Base-by-base conservation (phyloP, 768 basidiomycete species). In the Rickenella mellea region DNA sequence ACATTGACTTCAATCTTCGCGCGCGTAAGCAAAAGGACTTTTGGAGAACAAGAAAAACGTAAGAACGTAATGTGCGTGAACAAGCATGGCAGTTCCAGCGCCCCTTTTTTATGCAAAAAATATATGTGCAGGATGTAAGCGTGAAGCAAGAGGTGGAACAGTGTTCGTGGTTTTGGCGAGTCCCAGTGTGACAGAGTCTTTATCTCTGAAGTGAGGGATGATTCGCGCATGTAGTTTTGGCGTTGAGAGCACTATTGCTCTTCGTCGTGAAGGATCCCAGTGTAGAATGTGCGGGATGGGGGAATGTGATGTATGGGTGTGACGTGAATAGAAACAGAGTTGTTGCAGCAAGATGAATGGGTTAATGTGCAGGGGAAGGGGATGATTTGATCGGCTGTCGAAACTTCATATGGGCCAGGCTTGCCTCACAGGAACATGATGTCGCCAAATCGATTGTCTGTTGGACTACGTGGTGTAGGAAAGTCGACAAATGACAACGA, bases 401-500 rank as follows among this genome's bases (percentile, higher is more conserved):
- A n/a, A n/a, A n/a, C n/a, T n/a, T n/a, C n/a, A n/a, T n/a, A n/a
- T n/a, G 19, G 33, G 33, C 5, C 19, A 19, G 15, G 14, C 11
- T 11, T 17, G 10, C 11, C 9, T 36, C 33, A 36, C 24, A 12
- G 24, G 42, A 61, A 57, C 40, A 62, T 55, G 41, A 63, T 66
- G 53, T 65, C 56, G 48, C 65, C 58, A 48, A 65, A 62, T 43
- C 53, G 58, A 46, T 44, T 47, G 25, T 56, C 22, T 43, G 56
- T 50, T 41, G 66, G 64, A 42, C 58, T 57, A 42, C 61, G 59
- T 36, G 62, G 54, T 35, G 59, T 61, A 39, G 62, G 49, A 48
- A 57, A 58, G 51, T 65, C 67, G 39, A 60, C 59, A 39, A 70
- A 67, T 27, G 71, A 70, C 52, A 69, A 59, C 22, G 73, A 64